Conservation (phyloP, 805 yeast genomes). For the Pichia rugopelliculosa region DNA sequence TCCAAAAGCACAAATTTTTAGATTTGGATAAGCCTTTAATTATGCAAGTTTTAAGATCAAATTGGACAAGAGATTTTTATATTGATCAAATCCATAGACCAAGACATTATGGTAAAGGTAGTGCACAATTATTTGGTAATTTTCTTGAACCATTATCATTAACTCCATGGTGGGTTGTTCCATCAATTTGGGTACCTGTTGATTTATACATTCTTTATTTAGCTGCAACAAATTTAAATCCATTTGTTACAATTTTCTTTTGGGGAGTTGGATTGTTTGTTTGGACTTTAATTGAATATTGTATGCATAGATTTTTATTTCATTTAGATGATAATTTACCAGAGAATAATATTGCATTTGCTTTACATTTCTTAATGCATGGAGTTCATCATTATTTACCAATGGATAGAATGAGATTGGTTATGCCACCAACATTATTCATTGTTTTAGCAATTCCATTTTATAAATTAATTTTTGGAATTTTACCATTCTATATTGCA, state of each 20-base stretch:
- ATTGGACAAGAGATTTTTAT: slow-evolving; percentile 81
- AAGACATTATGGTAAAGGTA: slow-evolving; percentile 94
- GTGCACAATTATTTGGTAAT: slow-evolving; percentile 93
- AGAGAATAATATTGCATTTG: slow-evolving; percentile 61
- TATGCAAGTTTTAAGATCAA: slow-evolving; percentile 67
- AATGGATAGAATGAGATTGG: slow-evolving; percentile 89
- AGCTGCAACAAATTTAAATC: slow-evolving; percentile 47
- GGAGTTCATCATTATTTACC: slow-evolving; percentile 98
- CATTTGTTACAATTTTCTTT: slow-evolving; percentile 41
- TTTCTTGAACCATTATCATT: slow-evolving; percentile 84
- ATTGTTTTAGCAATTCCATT: slow-evolving; percentile 69
- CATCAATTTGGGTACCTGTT: slow-evolving; percentile 79
- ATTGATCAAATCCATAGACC: slow-evolving; percentile 97
- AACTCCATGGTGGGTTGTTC: slow-evolving; percentile 95
- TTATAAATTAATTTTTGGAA: slow-evolving; percentile 63
- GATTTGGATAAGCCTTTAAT: slow-evolving; percentile 80
- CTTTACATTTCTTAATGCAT: slow-evolving; percentile 84
- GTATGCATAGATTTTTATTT: slow-evolving; percentile 84
- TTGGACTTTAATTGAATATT: slow-evolving; percentile 91
- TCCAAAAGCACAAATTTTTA: slow-evolving; percentile 70
- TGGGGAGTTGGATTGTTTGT: slow-evolving; percentile 78
- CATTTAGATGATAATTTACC: slow-evolving; percentile 88
- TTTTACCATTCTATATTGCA: slow-evolving; percentile 78
- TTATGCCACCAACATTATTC: slow-evolving; percentile 92
- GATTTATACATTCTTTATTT: slow-evolving; percentile 54